Conservation (phyloP, 345 rosid genomes). For the Garcia nutans region DNA sequence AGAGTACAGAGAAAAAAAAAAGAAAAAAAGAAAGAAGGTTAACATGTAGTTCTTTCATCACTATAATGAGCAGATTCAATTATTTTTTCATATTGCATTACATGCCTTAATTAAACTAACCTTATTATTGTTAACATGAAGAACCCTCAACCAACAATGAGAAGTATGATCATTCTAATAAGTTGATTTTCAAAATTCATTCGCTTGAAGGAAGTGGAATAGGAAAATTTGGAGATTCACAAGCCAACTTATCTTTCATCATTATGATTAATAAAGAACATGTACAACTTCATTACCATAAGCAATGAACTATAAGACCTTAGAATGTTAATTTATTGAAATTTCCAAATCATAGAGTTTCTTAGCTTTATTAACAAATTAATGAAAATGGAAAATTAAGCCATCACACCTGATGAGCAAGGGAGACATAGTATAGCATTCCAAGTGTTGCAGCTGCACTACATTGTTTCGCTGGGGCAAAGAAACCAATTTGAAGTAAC, state of each 20-base stretch:
- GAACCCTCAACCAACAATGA: neutral
- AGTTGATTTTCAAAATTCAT: too few relatives aligned
- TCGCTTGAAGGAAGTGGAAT: neutral
- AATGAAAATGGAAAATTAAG: neutral
- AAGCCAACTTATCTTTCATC: neutral
- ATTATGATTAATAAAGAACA: neutral
- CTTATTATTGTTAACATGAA: neutral
- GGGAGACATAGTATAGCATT: conserved; percentile 42
- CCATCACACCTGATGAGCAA: conserved; percentile 54
- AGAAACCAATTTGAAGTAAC: conserved; percentile 63
- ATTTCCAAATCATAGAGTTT: neutral
- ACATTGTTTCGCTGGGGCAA: conserved; percentile 58
- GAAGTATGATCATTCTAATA: neutral
- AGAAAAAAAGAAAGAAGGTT: neutral
- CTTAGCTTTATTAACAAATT: neutral
- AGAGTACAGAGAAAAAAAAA: neutral
- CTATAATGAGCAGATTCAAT: neutral
- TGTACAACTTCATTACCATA: neutral
- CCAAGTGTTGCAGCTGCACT: conserved; percentile 67
- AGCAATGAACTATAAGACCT: neutral
- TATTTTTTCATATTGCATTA: neutral
- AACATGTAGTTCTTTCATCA: neutral
- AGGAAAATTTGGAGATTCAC: neutral
- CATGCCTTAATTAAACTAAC: neutral
- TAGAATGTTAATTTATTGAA: neutral